Base-by-base conservation (phyloP, 257 asterid genomes). In the Penstemon barbatus region DNA sequence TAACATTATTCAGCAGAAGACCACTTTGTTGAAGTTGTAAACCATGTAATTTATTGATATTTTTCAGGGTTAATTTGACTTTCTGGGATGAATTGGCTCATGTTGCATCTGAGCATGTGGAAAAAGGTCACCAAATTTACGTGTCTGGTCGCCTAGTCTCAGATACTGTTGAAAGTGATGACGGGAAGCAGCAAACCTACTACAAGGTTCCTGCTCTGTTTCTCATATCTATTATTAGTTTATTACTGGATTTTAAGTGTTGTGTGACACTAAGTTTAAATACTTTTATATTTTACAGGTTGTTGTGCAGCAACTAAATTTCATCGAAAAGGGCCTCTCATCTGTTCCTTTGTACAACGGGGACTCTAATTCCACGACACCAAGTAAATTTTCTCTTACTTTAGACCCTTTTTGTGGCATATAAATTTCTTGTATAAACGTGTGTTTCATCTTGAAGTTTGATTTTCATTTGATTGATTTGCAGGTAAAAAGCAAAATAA, bases 71-170 rank as follows among this genome's bases (percentile, higher is more conserved):
- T 62, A 87, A 81, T 76, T 79, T 90, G 85, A 83, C 93, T 61
- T 86, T 90, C 79, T 90, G 97, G 97, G 90, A 90, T 75, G 95
- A 90, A 13, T 71, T 87, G 84, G 97, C 97, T 46, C 82, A 85
- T 60, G 73, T 87, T 78, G 91, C 97, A 44, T 83, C 56, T 50
- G 88, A 86, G 83, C 90, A 93, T 77, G 81, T 93, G 12, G 97
- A 92, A 78, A 90, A 88, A 86, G 97, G 97, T 52, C 84, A 88
- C 9, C 98, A 93, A 74, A 84, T 93, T 70, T 82, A 82, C 15
- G 89, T 93, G 53, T 77, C 88, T 25, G 98, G 98, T 68, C 96
- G 97, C 57, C 72, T 92, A 37, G 80, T 85, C 68, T 78, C 97
- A 3, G 98, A 92, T 79, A 86, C 95, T 11, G 90, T 88, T 71